A percentile compares a stretch with the other conserved stretches of the same genome.
These are phyloP conservation scores for Cladosporium sp. DNA, from an alignment of 2,329 filamentous ascomycete species.

Conservation along the genomic window DNA sequence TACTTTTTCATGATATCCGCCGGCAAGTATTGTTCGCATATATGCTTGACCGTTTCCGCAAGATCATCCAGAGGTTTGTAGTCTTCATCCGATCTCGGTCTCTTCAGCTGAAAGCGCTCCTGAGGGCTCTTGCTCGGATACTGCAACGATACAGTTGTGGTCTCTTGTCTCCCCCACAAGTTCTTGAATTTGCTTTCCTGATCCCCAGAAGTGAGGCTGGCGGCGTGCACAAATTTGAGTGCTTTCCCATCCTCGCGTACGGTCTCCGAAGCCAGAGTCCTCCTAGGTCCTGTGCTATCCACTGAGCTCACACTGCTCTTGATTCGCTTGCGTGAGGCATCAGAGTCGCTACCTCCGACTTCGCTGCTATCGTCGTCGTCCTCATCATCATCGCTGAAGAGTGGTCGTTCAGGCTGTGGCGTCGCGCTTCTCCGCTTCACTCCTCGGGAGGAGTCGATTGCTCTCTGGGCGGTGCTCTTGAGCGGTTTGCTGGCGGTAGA, in stretches of 20 bases:
- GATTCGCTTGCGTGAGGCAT: constrained; percentile 31
- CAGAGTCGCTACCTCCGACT: constrained; percentile 28
- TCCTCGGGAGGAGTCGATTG: constrained; percentile 22
- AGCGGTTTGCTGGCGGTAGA: constrained; percentile 5
- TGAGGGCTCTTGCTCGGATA: constrained; percentile 64
- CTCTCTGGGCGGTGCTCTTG: constrained; percentile 10
- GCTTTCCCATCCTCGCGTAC: constrained; percentile 21
- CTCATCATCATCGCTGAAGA: constrained; percentile 30
- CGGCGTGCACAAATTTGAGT: constrained; percentile 36
- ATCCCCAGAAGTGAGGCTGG: constrained; percentile 37
- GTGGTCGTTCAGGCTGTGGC: constrained; percentile 23
- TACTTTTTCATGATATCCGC: constrained; percentile 47
- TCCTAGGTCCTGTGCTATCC: constrained; percentile 23
- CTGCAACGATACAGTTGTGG: constrained; percentile 57
- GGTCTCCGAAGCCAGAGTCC: constrained; percentile 18
- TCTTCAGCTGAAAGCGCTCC: constrained; percentile 65
- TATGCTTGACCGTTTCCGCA: constrained; percentile 52
- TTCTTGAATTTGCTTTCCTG: constrained; percentile 44
- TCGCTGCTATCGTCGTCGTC: constrained; percentile 27
- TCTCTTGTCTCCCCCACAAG: constrained; percentile 43
- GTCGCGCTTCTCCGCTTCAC: constrained; percentile 34
- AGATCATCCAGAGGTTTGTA: constrained; percentile 60
- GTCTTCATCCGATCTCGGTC: constrained; percentile 59
- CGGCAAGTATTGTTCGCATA: constrained; percentile 72
- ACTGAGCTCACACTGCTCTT: constrained; percentile 33